Base-by-base conservation (phyloP, 73 alveolate species). In the Symbiodinium natans region DNA sequence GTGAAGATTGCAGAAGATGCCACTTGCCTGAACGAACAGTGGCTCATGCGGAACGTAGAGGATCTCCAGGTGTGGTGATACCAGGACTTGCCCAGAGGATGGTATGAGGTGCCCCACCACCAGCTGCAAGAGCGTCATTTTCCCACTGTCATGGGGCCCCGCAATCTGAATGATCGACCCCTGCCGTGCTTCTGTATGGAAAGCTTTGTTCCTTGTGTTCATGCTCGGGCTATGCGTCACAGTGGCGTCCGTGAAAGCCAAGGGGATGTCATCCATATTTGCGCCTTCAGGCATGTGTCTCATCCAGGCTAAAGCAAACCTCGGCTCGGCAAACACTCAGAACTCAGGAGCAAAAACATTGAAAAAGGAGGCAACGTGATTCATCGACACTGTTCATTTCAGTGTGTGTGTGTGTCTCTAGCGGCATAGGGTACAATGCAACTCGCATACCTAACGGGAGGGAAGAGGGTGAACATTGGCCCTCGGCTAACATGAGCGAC, bases 31-130 rank as follows among this genome's bases (percentile, higher is more conserved):
- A 63, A 63, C 25, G 31, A 63, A 63, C 77, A 63, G 52, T 36
- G 87, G 41, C 48, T 77, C 87, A 34, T 77, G 87, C 34, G 87
- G 33, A 34, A 77, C 52, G 23, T 77, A 39, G 34, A 77, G 87
- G 31, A 77, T 21, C 87, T 77, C 54, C 54, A 77, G 34, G 52
- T 77, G 87, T 10, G 87, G 87, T 77, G 87, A 77, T 1, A 36
- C 33, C 46, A 77, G n/a, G n/a, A 77, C 87, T 27, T 77, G 34
- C 15, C 87, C 87, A 21, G 48, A 5, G 19, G 29, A 23, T 34
- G 87, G 41, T 0, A n/a, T 13, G 15, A 63, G 77, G 38, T 63
- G 77, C 10, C 77, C 77, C 10, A 31, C 7, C 36, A 63, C 7
- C 31, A 63, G 77, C 77, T 63, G 77, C 36, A 63, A 34, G 77